Evolutionary conservation across 23 red algal species (phyloP).

Genomic region (Agarophyton chilense): DNA sequence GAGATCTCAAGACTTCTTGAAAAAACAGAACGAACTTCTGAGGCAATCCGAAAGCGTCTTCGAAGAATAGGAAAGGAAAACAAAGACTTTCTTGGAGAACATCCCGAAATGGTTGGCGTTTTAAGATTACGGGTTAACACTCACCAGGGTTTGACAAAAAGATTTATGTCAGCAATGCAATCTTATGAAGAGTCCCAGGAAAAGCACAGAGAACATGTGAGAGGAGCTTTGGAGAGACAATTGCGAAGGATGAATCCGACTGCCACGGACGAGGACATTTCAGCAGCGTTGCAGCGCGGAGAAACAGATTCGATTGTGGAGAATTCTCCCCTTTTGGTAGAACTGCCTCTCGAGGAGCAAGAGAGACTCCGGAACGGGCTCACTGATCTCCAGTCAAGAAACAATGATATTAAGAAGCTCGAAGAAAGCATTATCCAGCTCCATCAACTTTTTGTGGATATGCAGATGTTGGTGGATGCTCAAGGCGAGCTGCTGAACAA

Average conservation of each 20-base stretch:
- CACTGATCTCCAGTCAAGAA: constrained; percentile 71
- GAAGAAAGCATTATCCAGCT: constrained; percentile 92
- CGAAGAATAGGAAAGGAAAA: constrained; percentile 80
- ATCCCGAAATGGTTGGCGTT: constrained; percentile 34
- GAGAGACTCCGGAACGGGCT: constrained; percentile 44
- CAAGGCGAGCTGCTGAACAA: constrained; percentile 98
- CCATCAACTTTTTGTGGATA: constrained; percentile 95
- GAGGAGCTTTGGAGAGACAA: constrained; percentile 47
- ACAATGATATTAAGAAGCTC: constrained; percentile 82
- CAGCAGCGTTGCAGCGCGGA: constrained; percentile 38
- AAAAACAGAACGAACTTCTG: constrained; percentile 44
- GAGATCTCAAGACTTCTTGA: constrained; percentile 46
- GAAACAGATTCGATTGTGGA: constrained; percentile 41
- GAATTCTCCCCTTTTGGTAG: constrained; percentile 47
- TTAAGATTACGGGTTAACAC: constrained; percentile 60
- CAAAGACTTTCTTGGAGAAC: constrained; percentile 19
- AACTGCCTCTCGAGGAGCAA: constrained; percentile 51
- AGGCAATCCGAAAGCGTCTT: constrained; percentile 72
- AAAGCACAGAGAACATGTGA: constrained; percentile 61
- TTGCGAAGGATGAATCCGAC: constrained; percentile 67
- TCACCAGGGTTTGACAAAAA: constrained; percentile 72
- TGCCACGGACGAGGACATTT: constrained; percentile 66
- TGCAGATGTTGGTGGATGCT: constrained; percentile 87
- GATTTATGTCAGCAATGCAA: constrained; percentile 76
- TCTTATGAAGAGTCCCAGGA: constrained; percentile 65